Evolutionary conservation across 345 rosid genomes (phyloP), one percentile per base, ranked within the genome.

Genomic region (Draba incana): DNA sequence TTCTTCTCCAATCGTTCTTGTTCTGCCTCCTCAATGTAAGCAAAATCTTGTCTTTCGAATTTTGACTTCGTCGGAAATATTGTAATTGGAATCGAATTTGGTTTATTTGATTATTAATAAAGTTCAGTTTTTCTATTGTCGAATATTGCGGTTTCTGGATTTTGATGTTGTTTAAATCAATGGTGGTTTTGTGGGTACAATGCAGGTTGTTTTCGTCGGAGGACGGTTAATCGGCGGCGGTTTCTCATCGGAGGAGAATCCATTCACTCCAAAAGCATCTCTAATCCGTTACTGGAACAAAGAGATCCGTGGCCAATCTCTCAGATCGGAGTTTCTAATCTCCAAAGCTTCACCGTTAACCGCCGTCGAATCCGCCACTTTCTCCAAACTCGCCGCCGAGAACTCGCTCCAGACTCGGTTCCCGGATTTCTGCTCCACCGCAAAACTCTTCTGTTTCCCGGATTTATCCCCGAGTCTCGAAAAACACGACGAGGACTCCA

Each of bases 231-330:
- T 73, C 7, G 65, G 72, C 64, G 74, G 80, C 28, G 80, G 63
- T 42, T 64, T 51, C 61, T 45, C 73, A 6, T 47, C 54, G 46
- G 80, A 71, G 7, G 75, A 80, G 46, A 85, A 81, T 64, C 98
- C 98, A 8, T 84, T 93, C 52, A 83, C 96, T 1, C 96, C 98
- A 0, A 90, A 81, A 60, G 91, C 94, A 0, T 84, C 81, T 9
- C 69, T 93, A 27, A 72, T 85, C 62, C 96, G 98, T 62, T 87
- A 90, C 84, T 93, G 97, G 98, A 86, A 87, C 77, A 87, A 87
- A 57, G 84, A 80, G 82, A 81, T 93, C 85, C 77, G 51, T 15
- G 72, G 15, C 70, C 54, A 75, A 37, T 71, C 75, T 37, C 75
- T 86, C 15, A 79, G 77, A 52, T 82, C 94, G 33, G 54, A 56